Conservation (phyloP, 768 basidiomycete genomes). For the Termitomyces heimii region DNA sequence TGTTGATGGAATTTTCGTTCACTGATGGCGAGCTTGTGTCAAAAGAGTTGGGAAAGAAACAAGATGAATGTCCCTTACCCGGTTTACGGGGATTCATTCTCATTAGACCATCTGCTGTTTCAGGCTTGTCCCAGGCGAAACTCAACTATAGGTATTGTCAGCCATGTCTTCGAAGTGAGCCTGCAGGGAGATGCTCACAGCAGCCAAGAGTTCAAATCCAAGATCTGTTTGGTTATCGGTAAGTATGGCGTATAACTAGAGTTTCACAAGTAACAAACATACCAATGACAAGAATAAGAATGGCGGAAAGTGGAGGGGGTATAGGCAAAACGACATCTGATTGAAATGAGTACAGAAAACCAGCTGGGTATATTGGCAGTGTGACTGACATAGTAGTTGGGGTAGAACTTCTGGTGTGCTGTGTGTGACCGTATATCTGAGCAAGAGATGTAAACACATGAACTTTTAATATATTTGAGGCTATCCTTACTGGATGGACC, state of each 20-base stretch:
- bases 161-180: background rate
- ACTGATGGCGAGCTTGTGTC: conserved; percentile 26
- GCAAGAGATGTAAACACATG: background rate
- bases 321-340: conserved; percentile 64
- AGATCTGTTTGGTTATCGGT: conserved; percentile 39
- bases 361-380: background rate
- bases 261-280: conserved; percentile 16
- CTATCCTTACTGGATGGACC: conserved; percentile 53
- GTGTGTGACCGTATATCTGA: conserved; percentile 58
- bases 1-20: conserved; percentile 46
- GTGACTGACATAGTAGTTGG: conserved; percentile 53
- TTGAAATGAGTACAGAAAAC: background rate
- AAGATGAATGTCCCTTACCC: conserved; percentile 26
- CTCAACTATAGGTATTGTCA: conserved; percentile 37
- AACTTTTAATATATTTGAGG: background rate
- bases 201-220: conserved; percentile 63
- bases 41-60: background rate
- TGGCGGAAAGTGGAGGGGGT: conserved; percentile 60
- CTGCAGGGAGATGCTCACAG: conserved; percentile 31
- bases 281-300: conserved; percentile 69
- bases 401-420: conserved; percentile 68
- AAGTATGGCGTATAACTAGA: background rate
- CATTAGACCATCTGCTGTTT: conserved; percentile 62
- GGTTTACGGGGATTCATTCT: conserved; percentile 62
- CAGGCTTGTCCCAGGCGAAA: conserved; percentile 70